Conservation (phyloP, 805 yeast species). For the Cyberlindnera xishuangbannaensis region DNA sequence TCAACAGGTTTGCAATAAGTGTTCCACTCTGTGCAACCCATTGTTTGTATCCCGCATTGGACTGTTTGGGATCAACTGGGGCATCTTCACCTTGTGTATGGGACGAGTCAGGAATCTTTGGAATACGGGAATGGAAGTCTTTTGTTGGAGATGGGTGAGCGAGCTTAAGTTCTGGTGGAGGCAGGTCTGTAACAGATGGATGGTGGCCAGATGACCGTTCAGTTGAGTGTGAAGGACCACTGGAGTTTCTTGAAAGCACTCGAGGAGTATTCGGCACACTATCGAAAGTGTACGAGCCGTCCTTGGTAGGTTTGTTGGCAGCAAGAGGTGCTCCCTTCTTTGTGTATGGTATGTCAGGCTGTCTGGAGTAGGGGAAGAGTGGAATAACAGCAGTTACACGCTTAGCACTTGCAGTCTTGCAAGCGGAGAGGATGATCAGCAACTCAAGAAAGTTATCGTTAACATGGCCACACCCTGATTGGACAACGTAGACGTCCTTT, state of each 20-base stretch:
- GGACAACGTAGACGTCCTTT: constrained; percentile 93
- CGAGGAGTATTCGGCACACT: constrained; percentile 51
- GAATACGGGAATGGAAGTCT: constrained; percentile 15
- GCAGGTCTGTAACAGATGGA: constrained; percentile 4
- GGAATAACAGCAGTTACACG: constrained; percentile 95
- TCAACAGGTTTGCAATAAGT: constrained; percentile 77
- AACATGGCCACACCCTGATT: constrained; percentile 75
- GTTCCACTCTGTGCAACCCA: constrained; percentile 98
- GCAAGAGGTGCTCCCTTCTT: constrained; percentile 67
- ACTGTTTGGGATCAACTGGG: constrained; percentile 25
- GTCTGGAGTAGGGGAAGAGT: constrained; percentile 91
- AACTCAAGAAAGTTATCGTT: constrained; percentile 96
- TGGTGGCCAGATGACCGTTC: constrained; percentile 1
- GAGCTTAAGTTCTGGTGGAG: constrained; percentile 9
- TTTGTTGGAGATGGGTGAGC: constrained; percentile 3
- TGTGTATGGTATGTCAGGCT: constrained; percentile 87
- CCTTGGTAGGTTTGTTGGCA: constrained; percentile 22
- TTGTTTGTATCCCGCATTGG: constrained; percentile 71
- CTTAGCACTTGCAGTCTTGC: constrained; percentile 95
- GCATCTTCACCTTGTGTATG: constrained; percentile 4
- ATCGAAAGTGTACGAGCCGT: constrained; percentile 43
- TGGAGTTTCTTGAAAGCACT: no score
- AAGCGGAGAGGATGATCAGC: constrained; percentile 85
- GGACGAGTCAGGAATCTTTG: constrained; percentile 30
- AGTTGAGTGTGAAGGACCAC: constrained; percentile 1